phyloP scores from a whole-genome alignment of 169 alveolate genomes.

The Besnoitia besnoiti region DNA sequence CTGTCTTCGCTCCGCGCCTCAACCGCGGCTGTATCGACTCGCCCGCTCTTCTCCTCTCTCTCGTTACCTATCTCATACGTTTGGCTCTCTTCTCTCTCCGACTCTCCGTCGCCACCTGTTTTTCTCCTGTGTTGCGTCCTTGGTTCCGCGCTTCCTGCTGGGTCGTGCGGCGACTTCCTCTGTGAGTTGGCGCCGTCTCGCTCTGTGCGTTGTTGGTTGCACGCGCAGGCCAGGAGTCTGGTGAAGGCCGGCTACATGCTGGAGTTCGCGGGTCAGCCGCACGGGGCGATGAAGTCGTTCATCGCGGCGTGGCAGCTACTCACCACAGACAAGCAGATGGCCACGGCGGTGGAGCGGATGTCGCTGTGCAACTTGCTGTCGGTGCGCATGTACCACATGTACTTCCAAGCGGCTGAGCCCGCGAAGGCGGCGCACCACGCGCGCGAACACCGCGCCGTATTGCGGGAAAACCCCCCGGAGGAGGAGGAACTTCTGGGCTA shows the following conservation, averaged over 20 bases:
- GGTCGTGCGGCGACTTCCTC: background rate
- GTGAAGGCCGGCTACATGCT: conserved; percentile 69
- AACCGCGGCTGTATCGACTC: too few species aligned
- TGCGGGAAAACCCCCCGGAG: conserved; percentile 65
- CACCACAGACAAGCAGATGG: conserved; percentile 66
- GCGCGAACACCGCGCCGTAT: conserved; percentile 70
- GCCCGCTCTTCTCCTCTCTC: background rate
- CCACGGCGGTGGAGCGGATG: conserved; percentile 66
- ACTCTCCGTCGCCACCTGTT: background rate
- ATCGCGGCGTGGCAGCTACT: conserved; percentile 70
- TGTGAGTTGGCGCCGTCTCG: background rate
- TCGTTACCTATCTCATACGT: background rate
- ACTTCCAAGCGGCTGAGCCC: conserved; percentile 66
- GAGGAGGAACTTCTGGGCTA: conserved; percentile 48
- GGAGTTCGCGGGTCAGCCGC: conserved; percentile 68
- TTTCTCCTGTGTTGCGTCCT: background rate
- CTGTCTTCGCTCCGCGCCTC: background rate
- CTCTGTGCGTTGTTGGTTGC: background rate
- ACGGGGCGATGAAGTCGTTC: conserved; percentile 69
- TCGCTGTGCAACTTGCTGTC: conserved; percentile 61
- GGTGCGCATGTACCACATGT: conserved; percentile 70
- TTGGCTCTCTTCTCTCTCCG: background rate
- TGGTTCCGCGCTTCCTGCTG: background rate
- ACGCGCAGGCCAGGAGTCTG: conserved; percentile 51
- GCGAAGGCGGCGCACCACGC: conserved; percentile 69